Evolutionary conservation across 2,329 filamentous ascomycete genomes (phyloP), one percentile per base, ranked within the genome.

Genomic region (Trichophyton equinum): DNA sequence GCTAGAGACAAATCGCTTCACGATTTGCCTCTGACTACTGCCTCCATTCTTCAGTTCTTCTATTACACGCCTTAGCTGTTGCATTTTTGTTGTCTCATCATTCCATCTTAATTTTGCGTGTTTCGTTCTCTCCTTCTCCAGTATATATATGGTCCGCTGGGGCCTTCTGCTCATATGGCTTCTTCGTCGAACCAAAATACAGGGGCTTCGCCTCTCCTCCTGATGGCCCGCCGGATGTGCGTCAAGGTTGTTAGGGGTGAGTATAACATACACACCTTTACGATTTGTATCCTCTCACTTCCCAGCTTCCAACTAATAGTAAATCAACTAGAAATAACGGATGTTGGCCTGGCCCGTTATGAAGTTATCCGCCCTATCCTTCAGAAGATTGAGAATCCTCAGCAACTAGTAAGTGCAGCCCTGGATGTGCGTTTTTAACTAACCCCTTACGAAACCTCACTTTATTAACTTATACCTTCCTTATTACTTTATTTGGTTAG

Each of bases 271-370:
- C 20, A 8, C 7, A 30, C 27, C 27, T 13, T 33, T 22, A 38
- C 9, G 9, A 42, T 27, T 44, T 55, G 2, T 25, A 20, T 22
- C 15, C 36, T 22, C 4, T 46, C 27, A 44, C 20, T 11, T 38
- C n/a, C 25, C n/a, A n/a, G 2, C 27, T 25, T 13, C 38, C 25
- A 13, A 25, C 62, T 58, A 49, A 62, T 38, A 27, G 13, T 51
- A 27, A 51, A 51, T 59, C 22, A 25, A 25, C 51, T 56, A 81
- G 78, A 77, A 61, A 79, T 96, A 61, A 79, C 79, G 53, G 85
- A 89, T 71, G 78, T 96, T 51, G 89, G 88, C 65, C 81, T 85
- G 61, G 77, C 91, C 44, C 84, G 86, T 2, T 89, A 87, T 74
- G 74, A 80, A 25, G 76, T 86, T 64, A 81, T 88, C 58, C 79